Evolutionary conservation across 352 stramenopile species (phyloP).

Genomic region (Albugo laibachii): DNA sequence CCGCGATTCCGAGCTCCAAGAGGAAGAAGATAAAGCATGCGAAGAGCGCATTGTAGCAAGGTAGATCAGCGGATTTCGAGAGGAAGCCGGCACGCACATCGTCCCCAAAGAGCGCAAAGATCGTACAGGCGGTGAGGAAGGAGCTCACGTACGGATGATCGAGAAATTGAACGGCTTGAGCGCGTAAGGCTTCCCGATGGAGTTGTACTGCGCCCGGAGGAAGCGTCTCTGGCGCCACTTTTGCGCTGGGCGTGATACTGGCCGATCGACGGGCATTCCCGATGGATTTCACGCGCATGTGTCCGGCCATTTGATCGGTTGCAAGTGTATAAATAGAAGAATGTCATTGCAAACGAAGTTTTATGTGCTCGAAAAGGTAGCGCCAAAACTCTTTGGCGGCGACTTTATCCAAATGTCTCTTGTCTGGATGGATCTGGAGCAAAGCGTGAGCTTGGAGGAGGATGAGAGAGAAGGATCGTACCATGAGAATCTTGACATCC

Average conservation of each 20-base stretch:
- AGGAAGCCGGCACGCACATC: constrained; percentile 61
- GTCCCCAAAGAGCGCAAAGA: constrained; percentile 77
- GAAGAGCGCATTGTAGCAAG: constrained; percentile 68
- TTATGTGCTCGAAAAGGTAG: constrained; percentile 76
- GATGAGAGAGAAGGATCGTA: too few relatives aligned
- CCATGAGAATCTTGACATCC: constrained; percentile 82
- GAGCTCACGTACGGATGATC: constrained; percentile 54
- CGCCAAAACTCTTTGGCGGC: constrained; percentile 80
- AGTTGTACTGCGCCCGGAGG: too few relatives aligned
- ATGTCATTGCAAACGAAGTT: constrained; percentile 56
- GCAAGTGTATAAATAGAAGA: background rate
- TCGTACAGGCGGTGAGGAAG: constrained; percentile 49
- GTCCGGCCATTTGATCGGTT: too few relatives aligned
- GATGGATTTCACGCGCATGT: too few relatives aligned
- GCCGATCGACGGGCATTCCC: too few relatives aligned
- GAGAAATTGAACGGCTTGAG: constrained; percentile 10
- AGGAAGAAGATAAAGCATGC: constrained; percentile 56
- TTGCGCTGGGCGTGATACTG: too few relatives aligned
- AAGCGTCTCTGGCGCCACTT: too few relatives aligned
- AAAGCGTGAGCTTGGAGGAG: background rate
- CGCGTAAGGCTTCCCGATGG: too few relatives aligned
- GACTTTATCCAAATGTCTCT: constrained; percentile 82
- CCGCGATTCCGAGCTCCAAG: constrained; percentile 37
- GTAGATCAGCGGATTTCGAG: constrained; percentile 30
- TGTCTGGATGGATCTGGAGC: constrained; percentile 70